Conservation (phyloP, 1,139 yeast species). For the Hansenula lynferdii region DNA sequence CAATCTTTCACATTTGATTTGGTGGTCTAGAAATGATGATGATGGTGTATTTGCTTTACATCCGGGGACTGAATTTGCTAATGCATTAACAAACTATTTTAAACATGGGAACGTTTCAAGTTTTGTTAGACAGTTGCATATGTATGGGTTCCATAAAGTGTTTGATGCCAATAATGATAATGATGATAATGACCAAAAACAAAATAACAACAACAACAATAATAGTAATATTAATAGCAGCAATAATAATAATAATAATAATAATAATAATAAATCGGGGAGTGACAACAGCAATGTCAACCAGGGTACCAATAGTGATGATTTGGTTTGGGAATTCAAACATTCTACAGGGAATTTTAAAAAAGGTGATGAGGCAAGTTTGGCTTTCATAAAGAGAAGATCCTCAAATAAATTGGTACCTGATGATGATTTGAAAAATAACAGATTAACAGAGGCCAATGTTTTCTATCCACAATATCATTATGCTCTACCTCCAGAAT, state of each 20-base stretch:
- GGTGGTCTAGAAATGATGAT: constrained; percentile 72
- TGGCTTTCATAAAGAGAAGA: constrained; percentile 66
- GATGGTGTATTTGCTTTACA: constrained; percentile 55
- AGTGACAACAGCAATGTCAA: not conserved
- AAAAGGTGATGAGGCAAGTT: constrained; percentile 65
- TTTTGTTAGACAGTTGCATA: constrained; percentile 66
- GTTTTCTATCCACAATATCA: constrained; percentile 4
- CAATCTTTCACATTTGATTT: constrained; percentile 48
- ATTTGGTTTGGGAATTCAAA: constrained; percentile 74
- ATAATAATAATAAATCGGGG: constrained; percentile 3
- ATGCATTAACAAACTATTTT: constrained; percentile 62
- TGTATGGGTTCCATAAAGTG: constrained; percentile 78
- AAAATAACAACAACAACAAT: constrained; percentile 3
- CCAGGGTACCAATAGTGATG: constrained; percentile 18
- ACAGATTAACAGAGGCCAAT: constrained; percentile 3
- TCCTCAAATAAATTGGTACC: constrained; percentile 21
- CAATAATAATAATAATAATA: constrained; percentile 19
- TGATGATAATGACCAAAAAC: constrained; percentile 1
- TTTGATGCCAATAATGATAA: constrained; percentile 25
- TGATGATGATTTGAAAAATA: constrained; percentile 22
- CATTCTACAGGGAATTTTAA: constrained; percentile 77
- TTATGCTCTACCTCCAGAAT: constrained; percentile 4
- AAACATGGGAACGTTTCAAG: constrained; percentile 76
- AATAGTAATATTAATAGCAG: constrained; percentile 17
- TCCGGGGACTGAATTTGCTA: constrained; percentile 64